Evolutionary conservation across 257 asterid species (phyloP).

Genomic region (Leptodermis oblonga): DNA sequence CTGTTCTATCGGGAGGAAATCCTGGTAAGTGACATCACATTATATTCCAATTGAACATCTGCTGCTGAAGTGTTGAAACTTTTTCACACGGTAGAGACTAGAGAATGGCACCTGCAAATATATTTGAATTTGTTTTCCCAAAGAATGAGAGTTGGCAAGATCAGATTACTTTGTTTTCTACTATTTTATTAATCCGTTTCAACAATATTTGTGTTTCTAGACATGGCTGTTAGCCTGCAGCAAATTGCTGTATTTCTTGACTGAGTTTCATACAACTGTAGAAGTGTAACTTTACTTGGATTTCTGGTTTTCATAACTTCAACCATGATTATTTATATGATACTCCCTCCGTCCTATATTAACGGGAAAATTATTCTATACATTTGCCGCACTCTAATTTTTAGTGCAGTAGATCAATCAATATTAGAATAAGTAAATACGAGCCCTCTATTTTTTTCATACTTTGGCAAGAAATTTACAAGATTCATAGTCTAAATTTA

Average conservation of each 20-base stretch:
- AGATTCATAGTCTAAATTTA: too few species aligned
- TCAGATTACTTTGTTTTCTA: slow-evolving; percentile 12
- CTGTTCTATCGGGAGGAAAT: slow-evolving; percentile 81
- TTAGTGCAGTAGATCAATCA: too few species aligned
- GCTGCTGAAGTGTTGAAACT: slow-evolving; percentile 1
- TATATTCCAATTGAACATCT: neutral
- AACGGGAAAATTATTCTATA: too few species aligned
- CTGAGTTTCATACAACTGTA: neutral
- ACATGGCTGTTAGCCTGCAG: neutral
- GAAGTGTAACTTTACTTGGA: neutral
- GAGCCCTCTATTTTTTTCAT: too few species aligned
- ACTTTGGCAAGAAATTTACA: too few species aligned
- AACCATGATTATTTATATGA: neutral
- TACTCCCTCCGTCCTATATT: neutral
- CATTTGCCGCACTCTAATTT: too few species aligned
- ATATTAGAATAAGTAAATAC: too few species aligned
- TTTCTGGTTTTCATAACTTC: neutral
- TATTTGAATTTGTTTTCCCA: neutral
- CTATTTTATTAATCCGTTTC: neutral
- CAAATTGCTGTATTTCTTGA: neutral
- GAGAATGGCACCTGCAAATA: neutral
- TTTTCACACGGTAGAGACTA: neutral
- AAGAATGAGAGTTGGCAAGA: neutral
- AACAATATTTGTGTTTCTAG: neutral
- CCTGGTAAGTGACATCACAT: slow-evolving; percentile 59